Evolutionary conservation across 179 eudicot genomes (phyloP), one percentile per base, ranked within the genome.

Genomic region (Camellia oleifera): DNA sequence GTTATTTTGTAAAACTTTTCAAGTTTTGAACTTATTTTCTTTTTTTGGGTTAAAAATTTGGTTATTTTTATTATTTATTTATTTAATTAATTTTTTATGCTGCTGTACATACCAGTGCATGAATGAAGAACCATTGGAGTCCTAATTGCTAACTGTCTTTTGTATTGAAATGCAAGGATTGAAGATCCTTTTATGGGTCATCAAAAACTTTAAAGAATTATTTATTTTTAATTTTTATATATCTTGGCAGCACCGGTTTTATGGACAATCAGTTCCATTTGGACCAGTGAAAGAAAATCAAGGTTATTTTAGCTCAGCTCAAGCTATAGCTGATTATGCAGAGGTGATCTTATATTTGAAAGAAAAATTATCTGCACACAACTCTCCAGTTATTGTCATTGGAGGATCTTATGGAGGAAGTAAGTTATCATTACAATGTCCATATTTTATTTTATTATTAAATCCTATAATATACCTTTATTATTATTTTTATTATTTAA

Each of bases 401-500:
- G 96, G 93, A 62, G 96, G 89, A 70, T 90, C 93, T 9, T 92
- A 92, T 67, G 94, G 94, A 4, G 92, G 92, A 90, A 90, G 94
- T 89, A 68, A 83, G 86, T 62, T 48, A 48, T 7, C 0, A 48
- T 54, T 54, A 8, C 58, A 8, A 54, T 15, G 58, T 17, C 1
- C 7, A 26, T 1, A 26, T 45, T 73, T 48, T n/a, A 56, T 26
- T 74, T 58, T 18, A 1, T 32, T 18, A 69, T 48, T 48, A 48
- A 48, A 48, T 7, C 52, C 52, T 4, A 48, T 48, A 48, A 48
- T 48, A 7, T 48, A 48, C 52, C 52, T 48, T 48, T 48, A 4
- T 7, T 3, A 76, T 52, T 42, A 56, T 32, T 74, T 18, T 63
- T 17, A 48, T 42, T 18, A 13, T 40, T 32, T 32, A 32, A 32